A percentile compares a stretch with the other conserved stretches of the same genome.
Conservation (phyloP, 495 filamentous ascomycete species). For the Lindgomyces ingoldianus region DNA sequence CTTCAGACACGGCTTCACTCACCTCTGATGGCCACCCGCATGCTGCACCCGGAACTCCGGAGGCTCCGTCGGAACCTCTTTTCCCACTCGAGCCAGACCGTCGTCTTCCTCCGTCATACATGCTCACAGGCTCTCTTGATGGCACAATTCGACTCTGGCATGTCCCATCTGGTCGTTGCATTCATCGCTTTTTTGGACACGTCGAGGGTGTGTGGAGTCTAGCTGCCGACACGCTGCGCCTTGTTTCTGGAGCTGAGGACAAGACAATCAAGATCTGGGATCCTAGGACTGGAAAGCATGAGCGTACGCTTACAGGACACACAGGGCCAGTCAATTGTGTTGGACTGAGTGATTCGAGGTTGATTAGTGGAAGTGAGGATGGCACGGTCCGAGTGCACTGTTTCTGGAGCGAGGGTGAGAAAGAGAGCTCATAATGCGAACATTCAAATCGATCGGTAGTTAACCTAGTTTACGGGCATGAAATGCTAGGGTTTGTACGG, state of each 20-base stretch:
- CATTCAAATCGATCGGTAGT: not conserved
- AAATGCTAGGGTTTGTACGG: not conserved
- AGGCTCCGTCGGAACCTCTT: constrained; percentile 14
- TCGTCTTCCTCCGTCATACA: constrained; percentile 77
- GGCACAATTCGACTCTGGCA: constrained; percentile 93
- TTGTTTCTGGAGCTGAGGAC: constrained; percentile 88
- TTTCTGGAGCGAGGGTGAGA: constrained; percentile 25
- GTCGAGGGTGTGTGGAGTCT: constrained; percentile 95
- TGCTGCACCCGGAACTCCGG: not conserved
- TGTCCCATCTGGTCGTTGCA: constrained; percentile 72
- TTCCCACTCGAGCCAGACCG: constrained; percentile 61
- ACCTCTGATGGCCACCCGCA: constrained; percentile 9
- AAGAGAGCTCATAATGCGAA: not conserved
- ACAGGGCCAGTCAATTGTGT: constrained; percentile 88
- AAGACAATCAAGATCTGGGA: constrained; percentile 98
- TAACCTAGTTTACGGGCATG: not conserved
- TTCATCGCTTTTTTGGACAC: constrained; percentile 94
- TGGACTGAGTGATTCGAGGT: constrained; percentile 79
- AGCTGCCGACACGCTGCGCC: constrained; percentile 83
- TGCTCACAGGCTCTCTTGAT: constrained; percentile 89
- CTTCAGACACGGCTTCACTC: constrained; percentile 27
- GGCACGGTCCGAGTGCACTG: constrained; percentile 72
- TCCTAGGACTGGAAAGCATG: constrained; percentile 82
- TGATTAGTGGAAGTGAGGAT: constrained; percentile 91
- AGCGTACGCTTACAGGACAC: constrained; percentile 88